These are phyloP conservation scores for Mixia osmundae DNA, from an alignment of 1,284 basidiomycete species.

Conservation along the genomic window DNA sequence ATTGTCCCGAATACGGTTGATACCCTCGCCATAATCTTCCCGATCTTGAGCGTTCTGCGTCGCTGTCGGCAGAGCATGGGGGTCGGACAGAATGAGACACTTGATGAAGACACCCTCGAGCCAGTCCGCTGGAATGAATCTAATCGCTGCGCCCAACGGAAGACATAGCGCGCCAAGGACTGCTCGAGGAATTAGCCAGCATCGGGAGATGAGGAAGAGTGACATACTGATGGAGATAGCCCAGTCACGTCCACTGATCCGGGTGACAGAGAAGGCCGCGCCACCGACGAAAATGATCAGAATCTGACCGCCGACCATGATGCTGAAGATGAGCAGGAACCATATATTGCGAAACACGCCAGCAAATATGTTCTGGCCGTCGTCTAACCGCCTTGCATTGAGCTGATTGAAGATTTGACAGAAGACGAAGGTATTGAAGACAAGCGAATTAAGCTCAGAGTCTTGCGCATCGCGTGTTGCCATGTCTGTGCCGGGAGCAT, in stretches of 20 bases:
- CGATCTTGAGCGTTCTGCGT: no score
- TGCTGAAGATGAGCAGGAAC: conserved; percentile 62
- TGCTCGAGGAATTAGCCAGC: conserved; percentile 51
- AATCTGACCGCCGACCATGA: conserved; percentile 69
- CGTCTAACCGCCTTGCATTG: conserved; percentile 70
- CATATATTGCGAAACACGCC: conserved; percentile 58
- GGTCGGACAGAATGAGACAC: no score
- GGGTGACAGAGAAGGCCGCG: conserved; percentile 71
- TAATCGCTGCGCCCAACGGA: no score
- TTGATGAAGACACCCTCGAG: conserved; percentile 41
- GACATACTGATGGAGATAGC: conserved; percentile 77
- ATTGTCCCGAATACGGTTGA: conserved; percentile 59
- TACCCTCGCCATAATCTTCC: conserved; percentile 21
- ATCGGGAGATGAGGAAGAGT: conserved; percentile 58
- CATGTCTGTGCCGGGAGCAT: conserved; percentile 16
- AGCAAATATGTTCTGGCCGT: conserved; percentile 67
- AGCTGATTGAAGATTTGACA: conserved; percentile 85
- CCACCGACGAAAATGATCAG: conserved; percentile 80
- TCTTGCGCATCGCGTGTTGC: conserved; percentile 18
- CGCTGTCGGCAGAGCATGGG: no score
- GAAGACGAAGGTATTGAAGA: conserved; percentile 95
- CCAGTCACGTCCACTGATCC: conserved; percentile 64
- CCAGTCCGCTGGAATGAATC: no score
- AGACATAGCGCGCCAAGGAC: no score
- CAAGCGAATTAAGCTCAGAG: conserved; percentile 44